These are phyloP conservation scores for Elaeis oleifera DNA, from an alignment of 202 grass and related monocot species.

Conservation along the genomic window DNA sequence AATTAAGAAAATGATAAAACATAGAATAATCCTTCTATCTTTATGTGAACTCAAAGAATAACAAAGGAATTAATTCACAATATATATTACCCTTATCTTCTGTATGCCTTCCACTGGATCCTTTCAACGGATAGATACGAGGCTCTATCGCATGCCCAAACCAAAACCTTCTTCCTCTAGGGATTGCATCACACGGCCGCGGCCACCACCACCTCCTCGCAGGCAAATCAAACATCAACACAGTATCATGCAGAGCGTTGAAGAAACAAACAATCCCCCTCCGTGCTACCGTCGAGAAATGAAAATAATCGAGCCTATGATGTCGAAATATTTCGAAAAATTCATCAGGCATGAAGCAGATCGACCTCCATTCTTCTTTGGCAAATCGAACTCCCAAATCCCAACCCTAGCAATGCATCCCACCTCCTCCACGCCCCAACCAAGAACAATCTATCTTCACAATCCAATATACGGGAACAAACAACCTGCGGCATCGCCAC, in stretches of 20 bases:
- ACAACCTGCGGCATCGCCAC: constrained; percentile 32
- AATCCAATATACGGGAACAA: constrained; percentile 29
- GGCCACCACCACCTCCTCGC: constrained; percentile 23
- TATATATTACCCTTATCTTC: no score
- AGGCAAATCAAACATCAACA: constrained; percentile 43
- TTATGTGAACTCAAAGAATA: no score
- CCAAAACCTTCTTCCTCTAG: constrained; percentile 18
- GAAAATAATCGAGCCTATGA: constrained; percentile 36
- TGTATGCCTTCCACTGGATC: no score
- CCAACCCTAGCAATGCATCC: constrained; percentile 20
- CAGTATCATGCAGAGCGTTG: constrained; percentile 22
- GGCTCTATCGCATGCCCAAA: constrained; percentile 53
- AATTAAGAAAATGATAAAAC: no score
- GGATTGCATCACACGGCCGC: constrained; percentile 11
- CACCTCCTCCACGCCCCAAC: constrained; percentile 35
- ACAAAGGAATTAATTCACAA: no score
- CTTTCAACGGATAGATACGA: constrained; percentile 21
- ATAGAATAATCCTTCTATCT: no score
- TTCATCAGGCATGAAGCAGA: constrained; percentile 22
- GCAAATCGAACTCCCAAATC: constrained; percentile 25
- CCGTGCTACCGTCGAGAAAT: constrained; percentile 32
- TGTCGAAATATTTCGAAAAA: constrained; percentile 28
- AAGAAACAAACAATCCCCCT: constrained; percentile 49
- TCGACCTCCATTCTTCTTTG: constrained; percentile 20
- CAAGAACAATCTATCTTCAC: constrained; percentile 31